Evolutionary conservation across 2,329 filamentous ascomycete genomes (phyloP), one percentile per base, ranked within the genome.

Genomic region (Trichoderma gracile): DNA sequence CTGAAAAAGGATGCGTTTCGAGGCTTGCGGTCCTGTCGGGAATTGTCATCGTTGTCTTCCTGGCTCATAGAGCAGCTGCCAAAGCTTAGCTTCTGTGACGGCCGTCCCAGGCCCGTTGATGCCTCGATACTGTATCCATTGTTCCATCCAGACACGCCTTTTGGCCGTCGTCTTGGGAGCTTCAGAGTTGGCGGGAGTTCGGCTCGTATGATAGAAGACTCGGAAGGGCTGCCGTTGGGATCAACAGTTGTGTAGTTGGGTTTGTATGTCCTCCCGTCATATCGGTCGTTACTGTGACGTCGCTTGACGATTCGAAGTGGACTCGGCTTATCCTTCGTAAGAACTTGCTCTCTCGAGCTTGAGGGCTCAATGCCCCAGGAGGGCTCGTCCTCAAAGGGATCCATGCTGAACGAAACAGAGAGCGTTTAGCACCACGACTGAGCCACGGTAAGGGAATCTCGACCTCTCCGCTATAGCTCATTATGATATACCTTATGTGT

Each of bases 301-400:
- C 40, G 46, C 25, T 66, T 66, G 69, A 80, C 71, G 69, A 86
- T 82, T 46, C 81, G 79, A 40, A 86, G 71, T 12, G 84, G 84
- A 38, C 76, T 76, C 19, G 82, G 79, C 63, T 71, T 70, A 69
- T 73, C 74, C 23, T 55, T 55, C 14, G 38, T 25, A 69, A 38
- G 23, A 5, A 46, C 71, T 63, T 65, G 65, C 9, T 66, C 62
- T 21, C 57, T 56, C 66, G 72, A 63, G 67, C 74, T 65, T 70
- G 71, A 67, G 73, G 77, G 67, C 69, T 75, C 76, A 71, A 74
- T 64, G 57, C 68, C 62, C 73, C 69, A 17, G 72, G 70, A n/a
- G 68, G 73, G 60, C 56, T 71, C 49, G 66, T 67, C 55, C 68
- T 69, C 59, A 56, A 67, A 14, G 72, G 74, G 68, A 72, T 73